These are phyloP conservation scores for Liriodendron chinense DNA, from an alignment of 164 flowering plant species.

Conservation along the genomic window DNA sequence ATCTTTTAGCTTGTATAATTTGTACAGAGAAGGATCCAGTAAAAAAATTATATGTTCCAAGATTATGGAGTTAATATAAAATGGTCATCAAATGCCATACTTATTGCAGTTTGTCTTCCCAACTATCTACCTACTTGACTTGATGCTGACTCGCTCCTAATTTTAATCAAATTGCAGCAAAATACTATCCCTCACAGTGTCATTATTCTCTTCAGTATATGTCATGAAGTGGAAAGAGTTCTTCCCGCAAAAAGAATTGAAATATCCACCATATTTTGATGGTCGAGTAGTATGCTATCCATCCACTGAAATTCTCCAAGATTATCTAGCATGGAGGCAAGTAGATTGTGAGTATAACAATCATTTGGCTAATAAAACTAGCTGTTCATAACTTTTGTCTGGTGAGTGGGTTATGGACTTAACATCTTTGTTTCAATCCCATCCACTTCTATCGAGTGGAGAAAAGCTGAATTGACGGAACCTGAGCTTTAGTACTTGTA, in stretches of 20 bases:
- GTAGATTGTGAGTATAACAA: slow-evolving; percentile 68
- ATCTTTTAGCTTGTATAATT: not conserved
- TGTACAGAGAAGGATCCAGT: not conserved
- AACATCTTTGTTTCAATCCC: not conserved
- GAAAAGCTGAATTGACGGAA: not conserved
- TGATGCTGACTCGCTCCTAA: not conserved
- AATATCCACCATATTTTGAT: slow-evolving; percentile 72
- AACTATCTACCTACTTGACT: not conserved
- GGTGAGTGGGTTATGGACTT: not conserved
- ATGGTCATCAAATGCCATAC: not conserved
- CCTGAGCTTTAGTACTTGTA: not conserved
- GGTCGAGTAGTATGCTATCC: slow-evolving; percentile 85
- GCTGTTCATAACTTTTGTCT: not conserved
- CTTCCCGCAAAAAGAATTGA: slow-evolving; percentile 56
- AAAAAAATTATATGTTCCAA: not conserved
- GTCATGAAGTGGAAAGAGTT: slow-evolving; percentile 64
- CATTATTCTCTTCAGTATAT: slow-evolving; percentile 65
- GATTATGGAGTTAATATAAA: slow-evolving; percentile 1
- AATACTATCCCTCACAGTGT: slow-evolving; percentile 55
- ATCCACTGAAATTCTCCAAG: slow-evolving; percentile 48
- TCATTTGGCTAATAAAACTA: not conserved
- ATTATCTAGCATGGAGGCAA: slow-evolving; percentile 92
- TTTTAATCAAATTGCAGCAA: slow-evolving; percentile 48
- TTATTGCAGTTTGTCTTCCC: not conserved
- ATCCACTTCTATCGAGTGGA: not conserved